These are phyloP conservation scores for Aspergillus bertholletiae DNA, from an alignment of 495 filamentous ascomycete genomes.

Conservation along the genomic window DNA sequence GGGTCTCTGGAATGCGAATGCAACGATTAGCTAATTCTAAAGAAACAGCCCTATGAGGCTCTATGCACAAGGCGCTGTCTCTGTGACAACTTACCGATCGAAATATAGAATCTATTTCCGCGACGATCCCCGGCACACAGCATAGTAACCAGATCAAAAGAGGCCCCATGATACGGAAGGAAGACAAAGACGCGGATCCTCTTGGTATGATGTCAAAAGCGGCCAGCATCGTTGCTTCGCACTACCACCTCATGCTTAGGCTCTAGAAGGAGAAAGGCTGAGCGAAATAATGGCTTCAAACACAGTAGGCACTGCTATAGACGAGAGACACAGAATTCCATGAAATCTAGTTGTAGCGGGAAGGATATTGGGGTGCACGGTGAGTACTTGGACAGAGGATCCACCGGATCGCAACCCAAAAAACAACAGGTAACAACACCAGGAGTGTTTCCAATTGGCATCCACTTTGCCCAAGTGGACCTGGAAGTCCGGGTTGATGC, in stretches of 20 bases:
- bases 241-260: constrained; percentile 11
- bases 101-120: constrained; percentile 15
- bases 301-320: background rate
- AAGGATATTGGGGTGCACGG: background rate
- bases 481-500: background rate
- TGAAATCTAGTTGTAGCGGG: background rate
- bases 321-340: background rate
- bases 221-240: constrained; percentile 21
- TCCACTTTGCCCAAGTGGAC: background rate
- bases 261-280: background rate
- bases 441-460: background rate
- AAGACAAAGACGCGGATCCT: constrained; percentile 10
- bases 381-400: background rate
- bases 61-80: background rate
- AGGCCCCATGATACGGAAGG: background rate
- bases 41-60: background rate
- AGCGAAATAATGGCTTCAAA: background rate
- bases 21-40: constrained; percentile 5
- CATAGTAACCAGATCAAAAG: constrained; percentile 6
- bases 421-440: background rate
- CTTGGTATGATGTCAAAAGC: constrained; percentile 5
- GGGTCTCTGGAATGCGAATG: constrained; percentile 27
- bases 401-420: background rate
- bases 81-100: constrained; percentile 13
- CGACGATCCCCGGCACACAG: constrained; percentile 2